Evolutionary conservation across 768 basidiomycete genomes (phyloP), one percentile per base, ranked within the genome.

Genomic region (Kwoniella europaea): DNA sequence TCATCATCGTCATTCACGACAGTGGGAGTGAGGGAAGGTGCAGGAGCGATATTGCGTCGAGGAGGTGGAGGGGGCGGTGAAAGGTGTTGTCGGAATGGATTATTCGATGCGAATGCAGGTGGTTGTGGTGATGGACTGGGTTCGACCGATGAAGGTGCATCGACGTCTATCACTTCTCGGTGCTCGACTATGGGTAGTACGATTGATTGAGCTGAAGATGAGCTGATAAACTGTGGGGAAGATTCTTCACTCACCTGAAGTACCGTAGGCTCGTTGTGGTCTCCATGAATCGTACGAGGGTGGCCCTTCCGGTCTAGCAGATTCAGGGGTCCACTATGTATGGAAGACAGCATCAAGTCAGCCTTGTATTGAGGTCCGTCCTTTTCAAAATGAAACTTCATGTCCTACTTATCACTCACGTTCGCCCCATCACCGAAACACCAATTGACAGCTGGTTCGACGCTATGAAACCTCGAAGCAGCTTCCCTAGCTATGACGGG

Each of bases 371-470:
- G 35, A 6, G 1, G 35, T 9, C 5, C 35, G 4, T 9, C 35
- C 35, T 6, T 35, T 35, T 35, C 35, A 35, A 35, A 35, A 9
- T 4, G 13, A 7, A 42, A 29, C 4, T 27, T 13, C 13, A 64
- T 56, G 27, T 16, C 15, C 52, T 13, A 24, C 35, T 20, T n/a
- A 43, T 7, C 10, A 65, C 74, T 65, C 53, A 75, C 74, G 50
- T 67, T 61, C 10, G 50, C 50, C 1, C 76, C 79, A 27, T 68
- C 73, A 24, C 79, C 75, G 55, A 78, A 80, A 57, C 76, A 77
- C 79, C 79, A 80, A 56, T 80, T 74, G 46, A 74, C 74, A 35
- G 79, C 79, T 16, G 79, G 72, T 41, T 74, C 76, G 0, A 74
- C 67, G 13, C 50, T 72, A 41, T 61, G 60, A 59, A 65, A 80